Conservation (phyloP, 345 rosid genomes). For the Pelargonium nanum region DNA sequence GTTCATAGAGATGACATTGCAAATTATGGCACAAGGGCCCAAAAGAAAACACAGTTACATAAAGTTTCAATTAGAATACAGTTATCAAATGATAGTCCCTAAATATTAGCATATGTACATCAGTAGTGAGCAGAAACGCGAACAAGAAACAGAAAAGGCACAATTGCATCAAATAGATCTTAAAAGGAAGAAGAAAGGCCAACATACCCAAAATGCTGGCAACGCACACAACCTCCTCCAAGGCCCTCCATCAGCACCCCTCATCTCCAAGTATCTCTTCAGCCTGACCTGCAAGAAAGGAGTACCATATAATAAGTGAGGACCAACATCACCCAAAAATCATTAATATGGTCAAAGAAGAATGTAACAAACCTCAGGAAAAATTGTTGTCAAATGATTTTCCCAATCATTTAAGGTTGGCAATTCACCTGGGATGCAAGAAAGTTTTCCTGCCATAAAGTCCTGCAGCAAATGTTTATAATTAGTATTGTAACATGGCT, state of each 20-base stretch:
- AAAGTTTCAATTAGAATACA: neutral
- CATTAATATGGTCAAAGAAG: constrained; percentile 9
- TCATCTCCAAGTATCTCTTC: constrained; percentile 98
- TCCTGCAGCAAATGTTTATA: constrained; percentile 40
- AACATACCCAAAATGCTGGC: constrained; percentile 92
- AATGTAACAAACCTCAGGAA: constrained; percentile 69
- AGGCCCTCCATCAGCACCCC: constrained; percentile 99
- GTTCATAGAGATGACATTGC: neutral
- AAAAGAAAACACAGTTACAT: neutral
- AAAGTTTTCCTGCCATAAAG: constrained; percentile 92
- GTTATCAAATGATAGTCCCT: neutral
- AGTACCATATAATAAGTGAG: constrained; percentile 9
- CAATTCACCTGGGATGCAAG: constrained; percentile 81
- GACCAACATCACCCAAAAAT: neutral
- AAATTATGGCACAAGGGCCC: neutral
- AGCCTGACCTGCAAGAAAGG: constrained; percentile 58
- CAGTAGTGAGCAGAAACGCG: neutral
- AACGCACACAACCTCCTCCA: constrained; percentile 95
- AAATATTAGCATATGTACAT: neutral
- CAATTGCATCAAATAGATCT: neutral
- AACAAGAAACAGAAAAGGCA: neutral
- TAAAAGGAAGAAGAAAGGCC: neutral
- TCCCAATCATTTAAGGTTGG: constrained; percentile 97
- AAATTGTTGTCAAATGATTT: constrained; percentile 89
- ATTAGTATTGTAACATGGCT: neutral